Evolutionary conservation across 2,329 filamentous ascomycete species (phyloP).

Genomic region (Xylogone sp.): DNA sequence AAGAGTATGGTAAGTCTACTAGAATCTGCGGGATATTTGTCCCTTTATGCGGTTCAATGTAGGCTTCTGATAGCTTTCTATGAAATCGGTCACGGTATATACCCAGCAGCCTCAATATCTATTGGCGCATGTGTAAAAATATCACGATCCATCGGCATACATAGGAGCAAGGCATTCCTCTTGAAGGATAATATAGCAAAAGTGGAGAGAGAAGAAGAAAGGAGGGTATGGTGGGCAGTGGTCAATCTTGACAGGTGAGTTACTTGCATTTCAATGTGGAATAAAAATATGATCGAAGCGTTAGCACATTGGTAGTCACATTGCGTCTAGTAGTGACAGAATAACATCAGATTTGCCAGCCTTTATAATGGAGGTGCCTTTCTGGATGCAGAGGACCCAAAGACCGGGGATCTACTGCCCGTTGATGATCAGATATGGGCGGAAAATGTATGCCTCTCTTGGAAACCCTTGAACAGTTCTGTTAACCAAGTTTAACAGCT

Average conservation of each 20-base stretch:
- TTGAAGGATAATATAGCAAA: not conserved
- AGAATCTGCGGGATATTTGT: slow-evolving; percentile 3
- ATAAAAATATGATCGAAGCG: too few relatives aligned
- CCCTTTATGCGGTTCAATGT: slow-evolving; percentile 4
- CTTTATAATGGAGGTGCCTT: slow-evolving; percentile 2
- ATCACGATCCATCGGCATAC: slow-evolving; percentile 1
- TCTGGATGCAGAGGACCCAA: slow-evolving; percentile 6
- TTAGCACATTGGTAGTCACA: too few relatives aligned
- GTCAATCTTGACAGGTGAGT: slow-evolving; percentile 8
- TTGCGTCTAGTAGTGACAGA: not conserved
- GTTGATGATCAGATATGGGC: slow-evolving; percentile 1
- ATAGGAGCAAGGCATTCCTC: slow-evolving; percentile 1
- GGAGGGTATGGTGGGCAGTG: slow-evolving; percentile 8
- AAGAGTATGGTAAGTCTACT: slow-evolving; percentile 8
- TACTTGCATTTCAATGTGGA: not conserved
- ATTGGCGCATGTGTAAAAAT: slow-evolving; percentile 5
- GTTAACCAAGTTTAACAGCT: not conserved
- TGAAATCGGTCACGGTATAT: slow-evolving; percentile 9
- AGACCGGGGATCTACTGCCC: slow-evolving; percentile 3
- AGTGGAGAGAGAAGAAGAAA: slow-evolving; percentile 4
- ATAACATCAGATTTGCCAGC: slow-evolving; percentile 1
- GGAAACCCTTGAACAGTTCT: too few relatives aligned
- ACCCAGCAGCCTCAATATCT: slow-evolving; percentile 1
- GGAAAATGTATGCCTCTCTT: not conserved
- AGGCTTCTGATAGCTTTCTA: slow-evolving; percentile 8